Evolutionary conservation across 2,329 filamentous ascomycete genomes (phyloP).

Genomic region (Byssoonygena ceratinophila): DNA sequence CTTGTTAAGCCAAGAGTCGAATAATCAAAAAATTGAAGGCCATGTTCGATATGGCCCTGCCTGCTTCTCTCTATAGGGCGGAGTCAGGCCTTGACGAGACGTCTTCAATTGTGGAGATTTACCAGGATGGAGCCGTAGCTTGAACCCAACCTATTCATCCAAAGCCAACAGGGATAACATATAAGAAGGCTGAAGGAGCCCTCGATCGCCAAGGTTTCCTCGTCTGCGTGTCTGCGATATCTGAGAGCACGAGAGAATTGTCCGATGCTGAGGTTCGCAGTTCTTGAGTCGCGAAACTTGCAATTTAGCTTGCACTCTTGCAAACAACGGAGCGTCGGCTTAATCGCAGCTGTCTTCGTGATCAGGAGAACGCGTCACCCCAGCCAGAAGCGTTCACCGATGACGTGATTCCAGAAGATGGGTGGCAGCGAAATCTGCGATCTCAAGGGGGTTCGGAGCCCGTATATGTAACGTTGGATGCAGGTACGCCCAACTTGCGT

Average conservation of each 20-base stretch:
- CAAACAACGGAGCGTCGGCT: no score
- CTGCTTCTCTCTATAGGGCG: background rate
- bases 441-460: background rate
- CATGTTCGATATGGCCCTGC: background rate
- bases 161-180: background rate
- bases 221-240: background rate
- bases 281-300: background rate
- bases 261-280: background rate
- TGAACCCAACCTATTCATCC: background rate
- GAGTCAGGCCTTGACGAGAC: background rate
- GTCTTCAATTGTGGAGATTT: background rate
- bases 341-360: no score
- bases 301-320: background rate
- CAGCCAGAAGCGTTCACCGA: background rate
- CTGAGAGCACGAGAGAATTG: background rate
- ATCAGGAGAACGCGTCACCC: no score
- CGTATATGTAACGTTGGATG: conserved; percentile 7
- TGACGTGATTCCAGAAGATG: background rate
- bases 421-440: background rate
- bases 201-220: conserved; percentile 2
- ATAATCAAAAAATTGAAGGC: background rate
- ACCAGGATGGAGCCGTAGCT: background rate
- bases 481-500: conserved; percentile 7
- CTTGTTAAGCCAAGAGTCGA: background rate
- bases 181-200: background rate